These are phyloP conservation scores for Neonectria magnoliae DNA, from an alignment of 2,329 filamentous ascomycete species.

Conservation along the genomic window DNA sequence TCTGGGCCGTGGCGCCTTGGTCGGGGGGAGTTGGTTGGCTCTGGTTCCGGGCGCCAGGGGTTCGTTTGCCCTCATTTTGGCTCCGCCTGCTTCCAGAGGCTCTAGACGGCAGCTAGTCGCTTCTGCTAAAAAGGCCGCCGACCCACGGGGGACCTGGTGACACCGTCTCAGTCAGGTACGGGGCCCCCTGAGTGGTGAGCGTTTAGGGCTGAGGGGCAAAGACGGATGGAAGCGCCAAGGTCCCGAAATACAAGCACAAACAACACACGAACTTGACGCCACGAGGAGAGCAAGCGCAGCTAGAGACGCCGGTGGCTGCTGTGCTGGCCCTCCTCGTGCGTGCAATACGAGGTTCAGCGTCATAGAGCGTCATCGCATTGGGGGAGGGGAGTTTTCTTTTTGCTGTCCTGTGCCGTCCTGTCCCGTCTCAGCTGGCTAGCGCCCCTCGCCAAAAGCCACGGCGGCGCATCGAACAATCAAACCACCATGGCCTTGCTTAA, in stretches of 20 bases:
- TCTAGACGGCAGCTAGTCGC: not conserved
- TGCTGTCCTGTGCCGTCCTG: not conserved
- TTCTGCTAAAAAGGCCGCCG: not conserved
- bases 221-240: not conserved
- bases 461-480: not conserved
- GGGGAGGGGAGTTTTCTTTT: too few relatives aligned
- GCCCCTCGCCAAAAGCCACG: not conserved
- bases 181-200: not conserved
- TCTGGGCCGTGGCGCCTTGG: not conserved
- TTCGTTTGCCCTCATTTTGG: not conserved
- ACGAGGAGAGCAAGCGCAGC: too few relatives aligned
- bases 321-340: not conserved
- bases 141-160: not conserved
- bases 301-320: not conserved
- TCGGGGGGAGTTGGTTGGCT: too few relatives aligned
- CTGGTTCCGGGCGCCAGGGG: too few relatives aligned
- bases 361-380: too few relatives aligned
- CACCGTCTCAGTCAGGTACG: not conserved
- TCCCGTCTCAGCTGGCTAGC: not conserved
- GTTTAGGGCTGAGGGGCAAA: not conserved
- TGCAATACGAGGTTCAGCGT: not conserved
- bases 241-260: not conserved
- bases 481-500: not conserved
- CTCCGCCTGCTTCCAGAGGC: not conserved
- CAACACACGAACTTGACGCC: too few relatives aligned